Evolutionary conservation across 1,284 basidiomycete genomes (phyloP), one percentile per base, ranked within the genome.

Genomic region (Microbotryum saponariae): DNA sequence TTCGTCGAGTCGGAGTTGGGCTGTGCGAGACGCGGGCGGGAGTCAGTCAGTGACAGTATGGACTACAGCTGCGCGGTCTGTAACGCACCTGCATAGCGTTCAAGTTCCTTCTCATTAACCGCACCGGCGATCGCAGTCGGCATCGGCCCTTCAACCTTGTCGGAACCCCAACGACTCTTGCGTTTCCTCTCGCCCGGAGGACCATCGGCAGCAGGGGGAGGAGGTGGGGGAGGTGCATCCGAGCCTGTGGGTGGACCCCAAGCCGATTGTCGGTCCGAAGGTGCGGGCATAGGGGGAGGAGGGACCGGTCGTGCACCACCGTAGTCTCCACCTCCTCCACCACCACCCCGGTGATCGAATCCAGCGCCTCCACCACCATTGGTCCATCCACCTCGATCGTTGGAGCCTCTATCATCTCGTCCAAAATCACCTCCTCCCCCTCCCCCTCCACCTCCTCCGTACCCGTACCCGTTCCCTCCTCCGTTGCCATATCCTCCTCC

Each of bases 1-100:
- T 78, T 99, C 96, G 76, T 98, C 96, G 59, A 99, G 80, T 61
- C 96, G 83, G 55, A 97, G 81, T 73, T 93, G 90, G 63, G 91
- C 93, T 54, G 91, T 89, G 75, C 31, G 16, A n/a, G 14, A 21
- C 21, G 27, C 27, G 27, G 5, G 27, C 27, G 27, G 27, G 27
- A 50, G 49, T 50, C 37, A 42, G 12, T 42, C 9, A 18, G 6
- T 27, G 14, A 29, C 9, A 50, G 1, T 29, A 50, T 6, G 48
- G 10, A 50, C 12, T 23, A n/a, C 21, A 50, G 23, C 16, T 42
- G 37, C 16, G 37, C 12, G 10, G 16, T 18, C 37, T 4, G n/a
- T 7, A 59, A 31, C 64, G 47, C 47, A 58, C 64, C 44, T 6
- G 67, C 65, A 58, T 97, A 97, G 73, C 91, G 92, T 77, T 96